A percentile compares a stretch with the other conserved stretches of the same genome.
Evolutionary conservation across 768 basidiomycete species (phyloP).

Genomic region (Lactarius hengduanensis): DNA sequence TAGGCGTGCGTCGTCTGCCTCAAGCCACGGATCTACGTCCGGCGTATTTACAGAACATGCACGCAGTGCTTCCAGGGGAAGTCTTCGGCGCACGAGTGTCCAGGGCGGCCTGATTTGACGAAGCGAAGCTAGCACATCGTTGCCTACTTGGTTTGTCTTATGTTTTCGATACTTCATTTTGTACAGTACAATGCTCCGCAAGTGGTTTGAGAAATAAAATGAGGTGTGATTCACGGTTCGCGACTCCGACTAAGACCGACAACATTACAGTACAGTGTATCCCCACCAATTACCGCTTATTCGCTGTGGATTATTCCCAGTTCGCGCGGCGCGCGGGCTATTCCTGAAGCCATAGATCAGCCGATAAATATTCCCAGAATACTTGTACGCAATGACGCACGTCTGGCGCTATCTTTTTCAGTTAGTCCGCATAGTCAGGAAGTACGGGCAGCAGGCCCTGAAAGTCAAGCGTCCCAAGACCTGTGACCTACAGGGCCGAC

Average conservation of each 20-base stretch:
- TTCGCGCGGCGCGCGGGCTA: too few species aligned
- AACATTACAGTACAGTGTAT: too few species aligned
- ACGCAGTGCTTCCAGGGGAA: constrained; percentile 24
- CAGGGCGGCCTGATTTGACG: constrained; percentile 5
- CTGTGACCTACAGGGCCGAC: too few species aligned
- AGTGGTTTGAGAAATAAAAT: neutral
- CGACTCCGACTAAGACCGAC: neutral
- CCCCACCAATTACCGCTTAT: too few species aligned
- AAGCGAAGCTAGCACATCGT: neutral
- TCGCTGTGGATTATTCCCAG: too few species aligned
- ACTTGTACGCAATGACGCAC: too few species aligned
- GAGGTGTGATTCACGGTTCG: neutral
- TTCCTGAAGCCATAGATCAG: too few species aligned
- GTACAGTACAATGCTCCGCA: constrained; percentile 3
- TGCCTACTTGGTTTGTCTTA: neutral
- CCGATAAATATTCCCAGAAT: too few species aligned
- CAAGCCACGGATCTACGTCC: constrained; percentile 36
- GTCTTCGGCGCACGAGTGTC: constrained; percentile 11
- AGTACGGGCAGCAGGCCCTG: too few species aligned
- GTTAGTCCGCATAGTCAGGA: too few species aligned
- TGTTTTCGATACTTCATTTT: constrained; percentile 6
- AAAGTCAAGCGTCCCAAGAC: too few species aligned
- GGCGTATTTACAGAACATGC: constrained; percentile 11
- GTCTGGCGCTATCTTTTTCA: too few species aligned
- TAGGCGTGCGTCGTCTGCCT: constrained; percentile 72